A percentile compares a stretch with the other conserved stretches of the same genome.
Evolutionary conservation across 495 filamentous ascomycete genomes (phyloP).

Genomic region (Aspergillus hancockii): DNA sequence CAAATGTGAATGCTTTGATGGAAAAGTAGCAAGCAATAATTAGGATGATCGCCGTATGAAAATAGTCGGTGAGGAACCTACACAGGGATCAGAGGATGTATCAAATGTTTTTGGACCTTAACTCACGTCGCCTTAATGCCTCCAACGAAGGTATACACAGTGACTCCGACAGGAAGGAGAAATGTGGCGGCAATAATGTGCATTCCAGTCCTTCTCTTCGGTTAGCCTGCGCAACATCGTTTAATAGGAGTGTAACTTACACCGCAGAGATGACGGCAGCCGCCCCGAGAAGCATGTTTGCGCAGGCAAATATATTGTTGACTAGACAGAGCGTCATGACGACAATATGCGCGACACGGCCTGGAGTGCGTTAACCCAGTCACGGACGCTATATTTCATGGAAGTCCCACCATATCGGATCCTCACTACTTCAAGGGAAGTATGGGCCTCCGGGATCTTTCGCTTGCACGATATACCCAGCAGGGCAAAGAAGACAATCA

Average conservation of each 20-base stretch:
- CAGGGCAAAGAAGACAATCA: conserved; percentile 49
- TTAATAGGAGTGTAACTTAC: conserved; percentile 22
- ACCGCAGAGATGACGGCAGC: conserved; percentile 38
- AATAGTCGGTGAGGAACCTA: conserved; percentile 48
- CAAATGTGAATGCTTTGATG: conserved; percentile 43
- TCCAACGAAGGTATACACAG: conserved; percentile 46
- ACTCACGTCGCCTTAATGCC: conserved; percentile 50
- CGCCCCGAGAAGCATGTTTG: conserved; percentile 47
- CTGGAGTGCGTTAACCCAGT: conserved; percentile 5
- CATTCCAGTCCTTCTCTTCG: conserved; percentile 38
- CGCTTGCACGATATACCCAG: conserved; percentile 48
- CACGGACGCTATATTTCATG: neutral
- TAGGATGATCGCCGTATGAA: conserved; percentile 48
- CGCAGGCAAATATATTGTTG: conserved; percentile 46
- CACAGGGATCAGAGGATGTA: conserved; percentile 16
- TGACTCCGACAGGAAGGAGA: conserved; percentile 44
- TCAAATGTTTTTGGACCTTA: neutral
- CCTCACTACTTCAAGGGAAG: conserved; percentile 9
- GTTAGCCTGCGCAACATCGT: neutral
- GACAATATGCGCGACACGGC: conserved; percentile 38
- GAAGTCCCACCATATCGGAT: conserved; percentile 22
- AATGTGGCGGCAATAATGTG: conserved; percentile 47
- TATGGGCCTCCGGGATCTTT: conserved; percentile 48
- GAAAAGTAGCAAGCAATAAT: conserved; percentile 50
- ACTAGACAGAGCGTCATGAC: conserved; percentile 45